These are phyloP conservation scores for Melastoma malabathricum DNA, from an alignment of 345 rosid species.

Conservation along the genomic window DNA sequence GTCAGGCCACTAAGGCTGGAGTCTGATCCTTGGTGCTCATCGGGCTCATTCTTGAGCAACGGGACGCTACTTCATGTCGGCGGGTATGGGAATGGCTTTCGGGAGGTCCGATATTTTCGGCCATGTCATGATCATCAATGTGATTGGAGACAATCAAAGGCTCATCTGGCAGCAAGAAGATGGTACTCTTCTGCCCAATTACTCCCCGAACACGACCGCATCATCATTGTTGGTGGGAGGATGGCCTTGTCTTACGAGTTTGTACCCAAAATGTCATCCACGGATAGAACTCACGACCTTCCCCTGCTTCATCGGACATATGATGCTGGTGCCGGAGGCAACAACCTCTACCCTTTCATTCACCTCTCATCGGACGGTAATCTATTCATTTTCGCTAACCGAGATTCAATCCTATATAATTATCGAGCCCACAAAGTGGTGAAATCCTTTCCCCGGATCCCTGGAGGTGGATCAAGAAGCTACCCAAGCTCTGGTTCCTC, in stretches of 20 bases:
- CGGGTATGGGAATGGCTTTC: slow-evolving; percentile 16
- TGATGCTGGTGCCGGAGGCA: slow-evolving; percentile 17
- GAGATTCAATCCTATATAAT: slow-evolving; percentile 29
- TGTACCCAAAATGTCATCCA: slow-evolving; percentile 12
- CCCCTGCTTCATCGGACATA: slow-evolving; percentile 25
- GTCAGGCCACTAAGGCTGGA: slow-evolving; percentile 19
- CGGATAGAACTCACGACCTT: slow-evolving; percentile 18
- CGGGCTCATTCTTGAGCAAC: slow-evolving; percentile 23
- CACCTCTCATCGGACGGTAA: slow-evolving; percentile 45
- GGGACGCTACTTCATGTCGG: slow-evolving; percentile 36
- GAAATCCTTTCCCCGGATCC: slow-evolving; percentile 29
- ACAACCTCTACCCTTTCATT: slow-evolving; percentile 49
- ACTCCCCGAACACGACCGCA: slow-evolving; percentile 25
- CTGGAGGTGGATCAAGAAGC: slow-evolving; percentile 38
- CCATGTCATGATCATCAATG: slow-evolving; percentile 12
- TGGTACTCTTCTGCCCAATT: slow-evolving; percentile 28
- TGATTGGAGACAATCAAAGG: slow-evolving; percentile 21
- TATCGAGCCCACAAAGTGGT: slow-evolving; percentile 18
- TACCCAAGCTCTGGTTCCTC: slow-evolving; percentile 51
- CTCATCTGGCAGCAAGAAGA: slow-evolving; percentile 6
- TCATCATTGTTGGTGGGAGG: slow-evolving; percentile 30
- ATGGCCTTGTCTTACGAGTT: slow-evolving; percentile 21
- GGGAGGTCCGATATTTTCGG: slow-evolving; percentile 15
- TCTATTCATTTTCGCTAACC: slow-evolving; percentile 39
- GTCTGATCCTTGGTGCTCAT: slow-evolving; percentile 31